A percentile compares a stretch with the other conserved stretches of the same genome.
phyloP scores from a whole-genome alignment of 257 asterid species.

The Cordia subcordata region DNA sequence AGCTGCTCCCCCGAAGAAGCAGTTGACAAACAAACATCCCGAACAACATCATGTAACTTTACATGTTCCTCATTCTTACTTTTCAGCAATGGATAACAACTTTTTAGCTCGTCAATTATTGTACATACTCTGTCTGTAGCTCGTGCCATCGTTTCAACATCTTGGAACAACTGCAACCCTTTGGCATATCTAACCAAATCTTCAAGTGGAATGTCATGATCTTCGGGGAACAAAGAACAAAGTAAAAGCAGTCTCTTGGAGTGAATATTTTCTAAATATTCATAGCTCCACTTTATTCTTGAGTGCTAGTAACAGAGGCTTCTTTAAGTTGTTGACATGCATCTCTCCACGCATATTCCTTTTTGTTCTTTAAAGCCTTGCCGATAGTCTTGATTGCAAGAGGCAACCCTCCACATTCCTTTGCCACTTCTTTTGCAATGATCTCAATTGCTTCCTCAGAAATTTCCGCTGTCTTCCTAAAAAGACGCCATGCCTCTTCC shows the following conservation, averaged over 20 bases:
- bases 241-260: background rate
- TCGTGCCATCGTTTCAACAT: background rate
- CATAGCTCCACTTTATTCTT: conserved; percentile 14
- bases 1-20: conserved; percentile 10
- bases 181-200: conserved; percentile 8
- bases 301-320: background rate
- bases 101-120: conserved; percentile 3
- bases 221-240: conserved; percentile 15
- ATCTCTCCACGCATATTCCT: background rate
- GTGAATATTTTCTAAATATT: conserved; percentile 3
- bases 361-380: background rate
- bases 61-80: background rate
- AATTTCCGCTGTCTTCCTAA: background rate
- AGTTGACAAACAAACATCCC: conserved; percentile 3
- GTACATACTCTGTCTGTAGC: conserved; percentile 7
- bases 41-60: conserved; percentile 17
- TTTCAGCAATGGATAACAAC: background rate
- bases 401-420: conserved; percentile 5
- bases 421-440: conserved; percentile 5
- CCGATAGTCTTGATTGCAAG: background rate
- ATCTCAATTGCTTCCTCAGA: background rate
- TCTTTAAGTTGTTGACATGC: conserved; percentile 1
- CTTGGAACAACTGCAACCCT: conserved; percentile 3
- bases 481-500: conserved; percentile 4
- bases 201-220: background rate